Conservation (phyloP, 495 filamentous ascomycete species). For the Aspergillus cristatus region DNA sequence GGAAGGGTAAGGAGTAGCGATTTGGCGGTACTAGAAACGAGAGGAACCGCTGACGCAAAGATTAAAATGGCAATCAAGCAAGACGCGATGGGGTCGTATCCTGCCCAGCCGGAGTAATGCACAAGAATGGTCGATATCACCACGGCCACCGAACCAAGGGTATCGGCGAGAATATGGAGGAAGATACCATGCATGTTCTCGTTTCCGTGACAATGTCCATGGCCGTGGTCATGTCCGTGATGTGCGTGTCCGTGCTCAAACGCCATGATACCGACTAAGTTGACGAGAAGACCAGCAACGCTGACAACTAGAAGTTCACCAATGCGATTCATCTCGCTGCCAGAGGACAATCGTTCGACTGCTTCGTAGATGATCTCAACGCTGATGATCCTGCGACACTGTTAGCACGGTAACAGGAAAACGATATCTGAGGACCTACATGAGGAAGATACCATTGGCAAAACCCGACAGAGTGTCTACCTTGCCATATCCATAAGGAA, state of each 20-base stretch:
- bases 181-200: constrained; percentile 99
- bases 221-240: constrained; percentile 60
- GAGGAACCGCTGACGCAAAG: constrained; percentile 74
- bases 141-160: constrained; percentile 86
- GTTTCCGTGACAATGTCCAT: constrained; percentile 59
- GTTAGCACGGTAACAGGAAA: constrained; percentile 16
- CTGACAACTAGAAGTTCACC: constrained; percentile 84
- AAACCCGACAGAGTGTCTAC: constrained; percentile 95
- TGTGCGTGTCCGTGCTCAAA: constrained; percentile 64
- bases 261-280: constrained; percentile 82
- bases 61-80: constrained; percentile 91
- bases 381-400: constrained; percentile 64
- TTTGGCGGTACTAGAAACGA: constrained; percentile 76
- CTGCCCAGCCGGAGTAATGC: constrained; percentile 76
- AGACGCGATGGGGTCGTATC: constrained; percentile 93
- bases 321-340: constrained; percentile 71
- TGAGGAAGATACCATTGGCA: constrained; percentile 92
- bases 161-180: constrained; percentile 90
- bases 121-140: constrained; percentile 87
- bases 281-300: constrained; percentile 73
- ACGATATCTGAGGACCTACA: constrained; percentile 47
- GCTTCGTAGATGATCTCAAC: constrained; percentile 96
- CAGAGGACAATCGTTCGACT: constrained; percentile 72
- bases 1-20: constrained; percentile 77
- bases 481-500: constrained; percentile 94